phyloP scores from a whole-genome alignment of 495 filamentous ascomycete species.

The Lentithecium fluviatile region DNA sequence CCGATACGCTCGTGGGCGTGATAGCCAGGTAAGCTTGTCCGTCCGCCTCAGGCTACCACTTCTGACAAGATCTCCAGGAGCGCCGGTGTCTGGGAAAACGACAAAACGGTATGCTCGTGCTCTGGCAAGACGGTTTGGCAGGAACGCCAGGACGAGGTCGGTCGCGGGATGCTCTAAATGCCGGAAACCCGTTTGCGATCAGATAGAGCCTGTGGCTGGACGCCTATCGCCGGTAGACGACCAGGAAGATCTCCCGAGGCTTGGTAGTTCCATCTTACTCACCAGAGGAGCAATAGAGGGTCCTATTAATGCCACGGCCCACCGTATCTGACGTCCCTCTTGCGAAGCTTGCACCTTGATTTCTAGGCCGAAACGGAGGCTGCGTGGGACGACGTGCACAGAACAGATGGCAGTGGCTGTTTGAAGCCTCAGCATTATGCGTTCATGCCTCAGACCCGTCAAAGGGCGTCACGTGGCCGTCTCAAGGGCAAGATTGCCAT shows the following conservation, averaged over 20 bases:
- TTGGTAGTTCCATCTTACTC: no score
- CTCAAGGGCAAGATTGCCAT: conserved; percentile 32
- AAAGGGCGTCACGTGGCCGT: conserved; percentile 31
- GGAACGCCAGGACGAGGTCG: conserved; percentile 85
- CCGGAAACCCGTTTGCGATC: no score
- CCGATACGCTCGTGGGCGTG: conserved; percentile 83
- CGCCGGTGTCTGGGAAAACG: conserved; percentile 89
- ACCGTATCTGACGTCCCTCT: not conserved
- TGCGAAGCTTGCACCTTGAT: conserved; percentile 18
- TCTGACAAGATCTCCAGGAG: no score
- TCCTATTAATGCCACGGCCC: not conserved
- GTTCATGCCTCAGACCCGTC: conserved; percentile 13
- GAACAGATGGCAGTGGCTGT: conserved; percentile 31
- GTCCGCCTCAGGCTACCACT: no score
- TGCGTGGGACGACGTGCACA: conserved; percentile 25
- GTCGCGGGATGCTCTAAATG: conserved; percentile 75
- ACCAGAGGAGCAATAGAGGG: no score
- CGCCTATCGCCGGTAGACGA: no score
- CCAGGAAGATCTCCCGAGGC: not conserved
- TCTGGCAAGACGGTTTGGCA: conserved; percentile 98
- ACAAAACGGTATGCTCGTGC: conserved; percentile 93
- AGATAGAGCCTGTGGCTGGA: no score
- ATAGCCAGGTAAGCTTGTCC: conserved; percentile 63
- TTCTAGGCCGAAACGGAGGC: conserved; percentile 30
- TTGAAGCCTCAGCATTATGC: conserved; percentile 21